Evolutionary conservation across 192 early-diverging fungal genomes (phyloP).

Genomic region (Funneliformis geosporum): DNA sequence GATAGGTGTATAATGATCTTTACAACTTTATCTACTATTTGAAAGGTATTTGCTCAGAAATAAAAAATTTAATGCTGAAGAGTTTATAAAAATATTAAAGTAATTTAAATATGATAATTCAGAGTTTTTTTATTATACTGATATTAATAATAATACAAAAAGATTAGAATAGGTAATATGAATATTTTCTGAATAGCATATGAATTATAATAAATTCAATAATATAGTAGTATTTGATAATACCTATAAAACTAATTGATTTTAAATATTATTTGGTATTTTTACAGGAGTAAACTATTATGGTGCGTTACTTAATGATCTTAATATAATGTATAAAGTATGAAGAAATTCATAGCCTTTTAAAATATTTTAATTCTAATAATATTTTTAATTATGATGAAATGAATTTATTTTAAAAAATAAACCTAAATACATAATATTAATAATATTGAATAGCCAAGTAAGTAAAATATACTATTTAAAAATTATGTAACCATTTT

Average conservation of each 20-base stretch:
- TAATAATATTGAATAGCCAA: too few relatives aligned
- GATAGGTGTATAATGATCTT: slow-evolving; percentile 5
- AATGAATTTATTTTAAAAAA: too few relatives aligned
- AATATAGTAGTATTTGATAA: slow-evolving; percentile 20
- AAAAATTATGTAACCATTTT: too few relatives aligned
- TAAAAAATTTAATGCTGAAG: not conserved
- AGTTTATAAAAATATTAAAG: slow-evolving; percentile 3
- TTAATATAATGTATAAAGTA: too few relatives aligned
- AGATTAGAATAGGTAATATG: not conserved
- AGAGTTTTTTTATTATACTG: not conserved
- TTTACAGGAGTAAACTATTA: slow-evolving; percentile 9
- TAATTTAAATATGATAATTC: not conserved
- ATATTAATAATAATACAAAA: not conserved
- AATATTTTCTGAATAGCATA: not conserved
- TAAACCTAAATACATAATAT: too few relatives aligned
- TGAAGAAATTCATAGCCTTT: too few relatives aligned
- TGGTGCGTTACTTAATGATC: too few relatives aligned
- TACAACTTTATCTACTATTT: slow-evolving; percentile 7
- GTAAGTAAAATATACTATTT: too few relatives aligned
- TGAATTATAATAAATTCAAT: not conserved
- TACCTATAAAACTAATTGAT: not conserved
- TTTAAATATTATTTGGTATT: slow-evolving; percentile 9
- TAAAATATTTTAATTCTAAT: too few relatives aligned
- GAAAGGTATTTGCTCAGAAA: not conserved
- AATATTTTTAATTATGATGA: too few relatives aligned